Percentiles rank a stretch among this genome's conserved stretches.
phyloP scores from a whole-genome alignment of 441 rosid species.

The Erodium trifolium region DNA sequence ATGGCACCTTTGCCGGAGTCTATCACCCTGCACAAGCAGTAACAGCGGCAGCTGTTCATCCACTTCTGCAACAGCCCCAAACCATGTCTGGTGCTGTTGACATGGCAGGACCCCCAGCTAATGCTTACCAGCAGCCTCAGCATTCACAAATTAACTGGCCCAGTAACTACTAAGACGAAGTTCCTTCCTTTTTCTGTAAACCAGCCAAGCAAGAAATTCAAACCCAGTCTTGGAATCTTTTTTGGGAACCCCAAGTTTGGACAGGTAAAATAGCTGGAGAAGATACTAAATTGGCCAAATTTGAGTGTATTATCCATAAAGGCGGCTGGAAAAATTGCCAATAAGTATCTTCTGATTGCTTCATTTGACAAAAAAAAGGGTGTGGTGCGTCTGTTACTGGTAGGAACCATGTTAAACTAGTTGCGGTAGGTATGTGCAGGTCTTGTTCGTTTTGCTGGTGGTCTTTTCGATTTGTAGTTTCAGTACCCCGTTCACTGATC shows the following conservation, averaged over 20 bases:
- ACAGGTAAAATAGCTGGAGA: constrained; percentile 25
- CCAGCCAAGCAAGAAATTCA: constrained; percentile 21
- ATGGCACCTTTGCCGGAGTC: constrained; percentile 54
- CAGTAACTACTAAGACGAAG: constrained; percentile 53
- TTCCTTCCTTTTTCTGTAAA: not conserved
- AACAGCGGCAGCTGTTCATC: constrained; percentile 62
- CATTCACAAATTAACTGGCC: constrained; percentile 93
- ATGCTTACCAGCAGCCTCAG: constrained; percentile 85
- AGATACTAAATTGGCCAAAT: constrained; percentile 14
- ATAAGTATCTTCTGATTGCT: too few relatives aligned
- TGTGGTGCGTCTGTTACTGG: not conserved
- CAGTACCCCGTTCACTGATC: constrained; percentile 16
- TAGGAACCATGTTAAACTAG: constrained; percentile 32
- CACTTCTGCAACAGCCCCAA: constrained; percentile 74
- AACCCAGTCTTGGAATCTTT: constrained; percentile 32
- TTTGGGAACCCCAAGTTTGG: constrained; percentile 37
- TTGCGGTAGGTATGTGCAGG: constrained; percentile 39
- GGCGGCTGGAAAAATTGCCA: too few relatives aligned
- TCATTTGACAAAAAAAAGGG: too few relatives aligned
- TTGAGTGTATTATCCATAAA: too few relatives aligned
- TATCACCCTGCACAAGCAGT: constrained; percentile 78
- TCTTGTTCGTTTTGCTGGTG: constrained; percentile 27
- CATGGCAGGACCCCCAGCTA: constrained; percentile 65
- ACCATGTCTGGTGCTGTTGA: constrained; percentile 62
- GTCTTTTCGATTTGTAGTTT: constrained; percentile 26